Evolutionary conservation across 2,329 filamentous ascomycete species (phyloP).

Genomic region (Thielaviopsis cerberus): DNA sequence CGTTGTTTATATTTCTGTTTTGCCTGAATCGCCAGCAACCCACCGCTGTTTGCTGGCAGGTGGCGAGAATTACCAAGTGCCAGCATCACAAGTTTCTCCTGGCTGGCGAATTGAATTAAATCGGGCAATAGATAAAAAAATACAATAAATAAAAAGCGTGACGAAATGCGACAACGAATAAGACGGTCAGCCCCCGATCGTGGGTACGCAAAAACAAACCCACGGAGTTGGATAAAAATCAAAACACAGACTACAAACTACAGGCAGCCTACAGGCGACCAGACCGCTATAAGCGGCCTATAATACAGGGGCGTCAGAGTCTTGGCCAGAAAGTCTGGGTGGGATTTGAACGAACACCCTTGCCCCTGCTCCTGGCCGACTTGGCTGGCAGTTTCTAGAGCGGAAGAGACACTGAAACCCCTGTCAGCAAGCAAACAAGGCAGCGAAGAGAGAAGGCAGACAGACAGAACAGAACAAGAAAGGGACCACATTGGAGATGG

Average conservation of each 20-base stretch:
- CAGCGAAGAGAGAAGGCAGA: background rate
- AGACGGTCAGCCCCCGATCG: background rate
- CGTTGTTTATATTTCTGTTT: no score
- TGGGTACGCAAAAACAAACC: background rate
- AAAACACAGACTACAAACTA: background rate
- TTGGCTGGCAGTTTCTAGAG: background rate
- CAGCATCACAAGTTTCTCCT: no score
- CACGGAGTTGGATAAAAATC: background rate
- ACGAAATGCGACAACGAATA: no score
- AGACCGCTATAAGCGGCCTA: background rate
- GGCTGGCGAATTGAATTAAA: no score
- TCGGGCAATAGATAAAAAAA: no score
- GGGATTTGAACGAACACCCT: background rate
- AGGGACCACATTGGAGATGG: background rate
- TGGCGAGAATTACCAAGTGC: no score
- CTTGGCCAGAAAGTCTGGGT: background rate
- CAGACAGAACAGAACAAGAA: background rate
- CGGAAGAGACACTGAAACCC: background rate
- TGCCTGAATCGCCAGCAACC: no score
- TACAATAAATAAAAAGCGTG: background rate
- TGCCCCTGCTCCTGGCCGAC: background rate
- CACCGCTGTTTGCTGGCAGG: no score
- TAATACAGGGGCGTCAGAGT: background rate
- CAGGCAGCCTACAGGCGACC: background rate
- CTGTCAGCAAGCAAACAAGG: background rate